These are phyloP conservation scores for Cyclotella kingstonii DNA, from an alignment of 108 stramenopile species.

Conservation along the genomic window DNA sequence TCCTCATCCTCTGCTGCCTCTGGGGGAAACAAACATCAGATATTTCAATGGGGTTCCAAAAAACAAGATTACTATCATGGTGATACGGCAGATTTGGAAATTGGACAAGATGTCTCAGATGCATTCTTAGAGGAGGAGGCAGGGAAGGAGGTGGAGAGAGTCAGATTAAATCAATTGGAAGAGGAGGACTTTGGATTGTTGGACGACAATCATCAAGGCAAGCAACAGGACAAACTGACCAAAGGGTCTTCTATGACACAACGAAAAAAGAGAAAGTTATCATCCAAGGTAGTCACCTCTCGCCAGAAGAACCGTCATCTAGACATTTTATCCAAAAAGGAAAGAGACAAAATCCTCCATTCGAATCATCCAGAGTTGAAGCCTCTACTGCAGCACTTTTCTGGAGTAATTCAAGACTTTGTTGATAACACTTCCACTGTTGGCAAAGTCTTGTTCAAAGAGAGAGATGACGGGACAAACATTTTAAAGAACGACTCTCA, in stretches of 20 bases:
- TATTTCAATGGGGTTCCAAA: conserved; percentile 82
- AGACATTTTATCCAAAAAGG: conserved; percentile 56
- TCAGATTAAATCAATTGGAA: conserved; percentile 73
- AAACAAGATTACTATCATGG: conserved; percentile 88
- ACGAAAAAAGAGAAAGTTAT: conserved; percentile 22
- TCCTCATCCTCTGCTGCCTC: conserved; percentile 8
- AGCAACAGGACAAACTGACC: conserved; percentile 16
- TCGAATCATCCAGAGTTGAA: conserved; percentile 74
- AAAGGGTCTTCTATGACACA: too few relatives aligned
- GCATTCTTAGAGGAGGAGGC: conserved; percentile 84
- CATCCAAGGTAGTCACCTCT: conserved; percentile 5
- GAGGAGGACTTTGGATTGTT: conserved; percentile 82
- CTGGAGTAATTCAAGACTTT: conserved; percentile 47
- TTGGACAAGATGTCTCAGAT: conserved; percentile 82
- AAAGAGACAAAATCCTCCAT: conserved; percentile 58
- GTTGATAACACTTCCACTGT: conserved; percentile 49
- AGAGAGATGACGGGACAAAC: conserved; percentile 23
- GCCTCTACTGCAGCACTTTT: conserved; percentile 68
- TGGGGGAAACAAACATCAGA: conserved; percentile 33
- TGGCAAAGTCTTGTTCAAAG: conserved; percentile 48
- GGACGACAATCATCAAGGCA: conserved; percentile 38
- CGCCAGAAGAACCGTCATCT: conserved; percentile 27
- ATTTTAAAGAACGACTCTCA: conserved; percentile 40
- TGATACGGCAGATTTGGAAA: conserved; percentile 95
- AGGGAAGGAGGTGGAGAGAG: conserved; percentile 71